A percentile compares a stretch with the other conserved stretches of the same genome.
Evolutionary conservation across 139 green algal genomes (phyloP).

Genomic region (Micractinium conductrix): DNA sequence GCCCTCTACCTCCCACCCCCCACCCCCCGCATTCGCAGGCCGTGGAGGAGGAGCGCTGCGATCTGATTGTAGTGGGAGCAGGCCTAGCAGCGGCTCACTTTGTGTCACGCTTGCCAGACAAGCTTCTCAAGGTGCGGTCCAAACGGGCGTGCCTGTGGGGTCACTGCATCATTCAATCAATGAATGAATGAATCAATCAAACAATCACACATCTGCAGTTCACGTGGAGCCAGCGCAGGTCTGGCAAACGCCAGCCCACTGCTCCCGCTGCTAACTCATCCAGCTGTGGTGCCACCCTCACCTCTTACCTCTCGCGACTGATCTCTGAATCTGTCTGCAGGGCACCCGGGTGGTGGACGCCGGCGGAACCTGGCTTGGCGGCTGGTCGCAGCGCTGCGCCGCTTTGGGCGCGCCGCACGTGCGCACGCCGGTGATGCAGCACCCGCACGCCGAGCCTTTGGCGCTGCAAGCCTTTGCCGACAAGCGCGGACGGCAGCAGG

Average conservation of each 20-base stretch:
- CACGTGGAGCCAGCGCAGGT: background rate
- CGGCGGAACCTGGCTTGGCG: slow-evolving; percentile 6
- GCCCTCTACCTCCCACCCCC: too few species aligned
- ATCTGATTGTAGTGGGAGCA: slow-evolving; percentile 39
- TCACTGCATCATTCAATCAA: too few species aligned
- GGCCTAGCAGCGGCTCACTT: slow-evolving; percentile 26
- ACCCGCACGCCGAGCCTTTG: slow-evolving; percentile 36
- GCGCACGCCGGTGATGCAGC: slow-evolving; percentile 27
- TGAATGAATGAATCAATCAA: too few species aligned
- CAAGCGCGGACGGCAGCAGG: slow-evolving; percentile 27
- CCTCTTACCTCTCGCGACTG: background rate
- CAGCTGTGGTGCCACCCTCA: background rate
- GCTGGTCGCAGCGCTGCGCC: background rate
- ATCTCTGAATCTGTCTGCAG: slow-evolving; percentile 5
- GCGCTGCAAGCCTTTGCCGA: slow-evolving; percentile 27
- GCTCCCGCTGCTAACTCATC: too few species aligned
- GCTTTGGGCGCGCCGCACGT: background rate
- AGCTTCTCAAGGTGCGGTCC: slow-evolving; percentile 9
- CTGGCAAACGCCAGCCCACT: background rate
- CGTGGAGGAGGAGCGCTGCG: slow-evolving; percentile 5
- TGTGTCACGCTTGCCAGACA: slow-evolving; percentile 1
- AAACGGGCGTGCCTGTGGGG: too few species aligned
- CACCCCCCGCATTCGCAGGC: too few species aligned
- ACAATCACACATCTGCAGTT: too few species aligned
- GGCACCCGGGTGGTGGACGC: slow-evolving; percentile 6